Evolutionary conservation across 1,284 basidiomycete species (phyloP).

Genomic region (Rhodotorula sp.): DNA sequence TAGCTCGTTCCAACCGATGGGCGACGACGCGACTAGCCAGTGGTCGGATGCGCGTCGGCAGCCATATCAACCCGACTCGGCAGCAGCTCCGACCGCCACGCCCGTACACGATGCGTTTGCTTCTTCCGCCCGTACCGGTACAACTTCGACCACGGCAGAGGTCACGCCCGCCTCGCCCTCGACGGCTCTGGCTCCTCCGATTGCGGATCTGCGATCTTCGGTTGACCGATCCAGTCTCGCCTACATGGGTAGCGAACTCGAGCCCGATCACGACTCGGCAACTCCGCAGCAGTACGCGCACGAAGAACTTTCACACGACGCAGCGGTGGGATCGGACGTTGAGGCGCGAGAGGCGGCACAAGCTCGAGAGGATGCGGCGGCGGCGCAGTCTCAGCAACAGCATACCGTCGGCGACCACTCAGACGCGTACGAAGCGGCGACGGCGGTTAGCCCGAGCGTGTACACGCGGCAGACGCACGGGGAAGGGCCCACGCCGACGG

Average conservation of each 20-base stretch:
- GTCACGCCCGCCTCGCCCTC: neutral
- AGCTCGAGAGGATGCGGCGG: slow-evolving; percentile 14
- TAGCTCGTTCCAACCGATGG: slow-evolving; percentile 8
- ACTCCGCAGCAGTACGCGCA: neutral
- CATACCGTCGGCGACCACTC: neutral
- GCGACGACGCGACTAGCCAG: neutral
- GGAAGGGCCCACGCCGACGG: neutral
- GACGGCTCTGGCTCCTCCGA: neutral
- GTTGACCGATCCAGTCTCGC: slow-evolving; percentile 24
- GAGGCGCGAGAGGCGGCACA: slow-evolving; percentile 20
- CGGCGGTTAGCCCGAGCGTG: neutral
- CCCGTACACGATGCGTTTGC: neutral
- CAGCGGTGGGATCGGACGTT: neutral
- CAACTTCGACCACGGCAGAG: too few species aligned
- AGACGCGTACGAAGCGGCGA: neutral
- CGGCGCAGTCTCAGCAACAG: neutral
- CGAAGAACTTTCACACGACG: too few species aligned
- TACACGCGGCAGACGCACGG: neutral
- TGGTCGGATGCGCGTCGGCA: neutral
- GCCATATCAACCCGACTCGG: too few species aligned
- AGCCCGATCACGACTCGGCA: neutral
- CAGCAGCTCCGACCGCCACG: slow-evolving; percentile 4
- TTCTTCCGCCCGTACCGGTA: neutral
- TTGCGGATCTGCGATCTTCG: slow-evolving; percentile 2
- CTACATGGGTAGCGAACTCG: slow-evolving; percentile 18